phyloP scores from a whole-genome alignment of 139 green algal genomes.

The Eudorina sp. region DNA sequence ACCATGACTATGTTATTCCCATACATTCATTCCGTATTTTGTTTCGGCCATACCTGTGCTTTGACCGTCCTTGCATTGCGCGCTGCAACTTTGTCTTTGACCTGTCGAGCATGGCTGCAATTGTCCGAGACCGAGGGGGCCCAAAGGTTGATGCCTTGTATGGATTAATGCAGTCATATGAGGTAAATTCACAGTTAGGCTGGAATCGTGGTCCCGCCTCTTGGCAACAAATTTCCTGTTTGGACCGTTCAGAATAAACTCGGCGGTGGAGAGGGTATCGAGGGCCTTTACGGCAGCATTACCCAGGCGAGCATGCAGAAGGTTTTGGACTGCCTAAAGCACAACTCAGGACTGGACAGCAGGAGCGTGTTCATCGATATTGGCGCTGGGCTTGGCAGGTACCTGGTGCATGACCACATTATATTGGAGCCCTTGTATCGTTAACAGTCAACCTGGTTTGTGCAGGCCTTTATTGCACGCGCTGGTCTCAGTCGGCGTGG shows the following conservation, averaged over 20 bases:
- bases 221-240: background rate
- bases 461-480: constrained; percentile 88
- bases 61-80: too few relatives aligned
- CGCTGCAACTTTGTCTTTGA: background rate
- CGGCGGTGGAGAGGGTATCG: constrained; percentile 92
- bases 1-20: too few relatives aligned
- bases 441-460: background rate
- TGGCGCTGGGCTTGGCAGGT: constrained; percentile 90
- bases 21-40: too few relatives aligned
- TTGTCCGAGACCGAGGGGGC: background rate
- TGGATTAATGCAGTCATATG: constrained; percentile 43
- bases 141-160: constrained; percentile 34
- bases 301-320: constrained; percentile 81
- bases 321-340: constrained; percentile 78
- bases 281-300: constrained; percentile 93
- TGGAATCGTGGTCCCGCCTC: background rate
- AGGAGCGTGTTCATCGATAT: constrained; percentile 87
- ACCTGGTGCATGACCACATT: background rate
- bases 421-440: background rate
- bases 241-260: constrained; percentile 80
- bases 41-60: background rate
- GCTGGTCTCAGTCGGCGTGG: constrained; percentile 67
- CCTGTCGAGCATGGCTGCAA: background rate
- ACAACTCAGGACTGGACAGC: constrained; percentile 72
- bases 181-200: background rate